Conservation (phyloP, 2,329 filamentous ascomycete genomes). For the Davidsoniella virescens region DNA sequence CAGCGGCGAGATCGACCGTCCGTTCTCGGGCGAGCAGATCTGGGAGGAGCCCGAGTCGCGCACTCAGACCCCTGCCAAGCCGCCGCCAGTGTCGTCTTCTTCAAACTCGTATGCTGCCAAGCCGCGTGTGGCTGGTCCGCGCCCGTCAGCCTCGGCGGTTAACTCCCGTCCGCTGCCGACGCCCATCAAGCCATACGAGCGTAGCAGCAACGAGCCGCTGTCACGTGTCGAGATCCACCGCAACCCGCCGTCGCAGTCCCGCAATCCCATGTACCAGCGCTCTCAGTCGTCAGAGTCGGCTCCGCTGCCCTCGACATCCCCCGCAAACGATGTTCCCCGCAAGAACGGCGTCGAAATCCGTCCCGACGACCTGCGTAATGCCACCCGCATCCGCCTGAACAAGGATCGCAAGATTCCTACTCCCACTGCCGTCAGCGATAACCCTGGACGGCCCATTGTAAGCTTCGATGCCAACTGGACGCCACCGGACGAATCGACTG, state of each 20-base stretch:
- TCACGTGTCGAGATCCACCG: conserved; percentile 59
- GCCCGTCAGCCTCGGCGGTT: conserved; percentile 1
- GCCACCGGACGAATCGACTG: conserved; percentile 52
- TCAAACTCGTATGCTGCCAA: conserved; percentile 14
- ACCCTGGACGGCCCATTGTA: conserved; percentile 82
- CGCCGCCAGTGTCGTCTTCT: not conserved
- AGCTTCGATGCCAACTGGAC: conserved; percentile 84
- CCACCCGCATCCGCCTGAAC: conserved; percentile 66
- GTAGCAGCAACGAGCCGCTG: conserved; percentile 24
- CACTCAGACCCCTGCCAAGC: conserved; percentile 14
- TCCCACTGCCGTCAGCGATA: conserved; percentile 81
- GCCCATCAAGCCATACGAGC: conserved; percentile 25
- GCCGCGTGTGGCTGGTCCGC: conserved; percentile 1
- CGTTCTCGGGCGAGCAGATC: conserved; percentile 64
- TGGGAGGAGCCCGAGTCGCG: conserved; percentile 66
- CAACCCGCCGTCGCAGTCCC: conserved; percentile 69
- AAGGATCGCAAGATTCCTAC: conserved; percentile 80
- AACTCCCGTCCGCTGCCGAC: conserved; percentile 22
- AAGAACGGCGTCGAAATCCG: conserved; percentile 74
- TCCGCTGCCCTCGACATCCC: not conserved
- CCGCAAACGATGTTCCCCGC: conserved; percentile 3
- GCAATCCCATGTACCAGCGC: conserved; percentile 52
- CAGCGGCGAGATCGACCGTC: conserved; percentile 48
- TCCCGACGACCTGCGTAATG: conserved; percentile 72
- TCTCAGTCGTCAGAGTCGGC: conserved; percentile 3